These are phyloP conservation scores for Ganoderma meredithae DNA, from an alignment of 1,284 basidiomycete genomes.

Conservation along the genomic window DNA sequence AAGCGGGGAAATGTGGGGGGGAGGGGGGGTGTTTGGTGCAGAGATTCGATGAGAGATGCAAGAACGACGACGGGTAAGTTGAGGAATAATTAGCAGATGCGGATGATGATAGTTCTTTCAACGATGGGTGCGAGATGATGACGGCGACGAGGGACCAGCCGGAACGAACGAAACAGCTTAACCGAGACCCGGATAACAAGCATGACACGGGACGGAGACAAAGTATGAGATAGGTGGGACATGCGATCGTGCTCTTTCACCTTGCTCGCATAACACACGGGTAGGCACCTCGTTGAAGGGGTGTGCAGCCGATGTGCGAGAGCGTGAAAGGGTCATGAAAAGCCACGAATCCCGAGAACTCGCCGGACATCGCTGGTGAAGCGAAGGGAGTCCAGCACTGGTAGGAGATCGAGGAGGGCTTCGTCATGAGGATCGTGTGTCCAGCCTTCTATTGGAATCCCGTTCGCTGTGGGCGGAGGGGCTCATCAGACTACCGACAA, in stretches of 20 bases:
- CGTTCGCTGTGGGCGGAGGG: constrained; percentile 70
- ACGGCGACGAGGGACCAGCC: constrained; percentile 13
- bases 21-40: constrained; percentile 1
- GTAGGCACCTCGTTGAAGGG: constrained; percentile 9
- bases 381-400: constrained; percentile 93
- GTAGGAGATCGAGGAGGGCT: constrained; percentile 93
- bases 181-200: constrained; percentile 9
- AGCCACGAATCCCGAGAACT: constrained; percentile 86
- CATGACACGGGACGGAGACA: constrained; percentile 10
- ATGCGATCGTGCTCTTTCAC: neutral
- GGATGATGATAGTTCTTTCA: constrained; percentile 33
- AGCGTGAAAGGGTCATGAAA: constrained; percentile 44
- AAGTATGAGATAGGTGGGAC: neutral
- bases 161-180: constrained; percentile 12
- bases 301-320: constrained; percentile 11
- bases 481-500: constrained; percentile 13
- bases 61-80: constrained; percentile 19
- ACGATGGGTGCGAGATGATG: constrained; percentile 16
- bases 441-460: constrained; percentile 99
- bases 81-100: constrained; percentile 34
- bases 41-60: constrained; percentile 12
- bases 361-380: constrained; percentile 96
- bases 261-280: neutral
- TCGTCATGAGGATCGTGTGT: constrained; percentile 97
- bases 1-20: neutral